Conservation (phyloP, 2,329 filamentous ascomycete species). For the Xylaria polymorpha region DNA sequence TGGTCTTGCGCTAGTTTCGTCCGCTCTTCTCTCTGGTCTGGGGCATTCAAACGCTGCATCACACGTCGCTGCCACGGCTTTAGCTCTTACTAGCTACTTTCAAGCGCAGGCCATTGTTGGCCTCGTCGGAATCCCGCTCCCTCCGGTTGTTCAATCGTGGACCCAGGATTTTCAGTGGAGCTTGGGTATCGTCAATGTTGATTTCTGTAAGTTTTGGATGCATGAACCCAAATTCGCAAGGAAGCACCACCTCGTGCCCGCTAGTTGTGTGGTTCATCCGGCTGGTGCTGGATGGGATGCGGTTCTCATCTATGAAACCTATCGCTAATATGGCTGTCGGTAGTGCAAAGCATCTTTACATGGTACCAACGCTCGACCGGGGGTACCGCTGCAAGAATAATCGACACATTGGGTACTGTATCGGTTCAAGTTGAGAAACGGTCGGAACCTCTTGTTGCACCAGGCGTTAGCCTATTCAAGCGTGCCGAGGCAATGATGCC, state of each 20-base stretch:
- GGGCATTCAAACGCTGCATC: slow-evolving; percentile 95
- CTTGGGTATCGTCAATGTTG: slow-evolving; percentile 91
- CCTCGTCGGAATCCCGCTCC: slow-evolving; percentile 81
- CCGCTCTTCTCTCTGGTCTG: slow-evolving; percentile 87
- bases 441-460: slow-evolving; percentile 52
- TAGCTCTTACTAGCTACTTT: slow-evolving; percentile 95
- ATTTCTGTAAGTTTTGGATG: slow-evolving; percentile 63
- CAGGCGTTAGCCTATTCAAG: slow-evolving; percentile 60
- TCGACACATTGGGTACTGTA: slow-evolving; percentile 77
- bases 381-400: slow-evolving; percentile 81
- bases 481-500: slow-evolving; percentile 67
- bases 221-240: not conserved
- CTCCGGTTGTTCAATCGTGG: slow-evolving; percentile 91
- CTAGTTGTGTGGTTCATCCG: not conserved
- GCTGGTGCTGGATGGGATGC: not conserved
- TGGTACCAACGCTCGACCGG: slow-evolving; percentile 97
- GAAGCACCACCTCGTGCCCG: not conserved
- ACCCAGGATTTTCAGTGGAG: slow-evolving; percentile 99
- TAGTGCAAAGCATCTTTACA: slow-evolving; percentile 84
- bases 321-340: slow-evolving; percentile 28
- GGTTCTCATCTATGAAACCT: not conserved
- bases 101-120: slow-evolving; percentile 93
- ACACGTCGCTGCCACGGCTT: slow-evolving; percentile 91
- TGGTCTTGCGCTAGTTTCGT: slow-evolving; percentile 83
- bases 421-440: slow-evolving; percentile 87